Base-by-base conservation (phyloP, 208 protist species). In the Leishmania amazonensis region DNA sequence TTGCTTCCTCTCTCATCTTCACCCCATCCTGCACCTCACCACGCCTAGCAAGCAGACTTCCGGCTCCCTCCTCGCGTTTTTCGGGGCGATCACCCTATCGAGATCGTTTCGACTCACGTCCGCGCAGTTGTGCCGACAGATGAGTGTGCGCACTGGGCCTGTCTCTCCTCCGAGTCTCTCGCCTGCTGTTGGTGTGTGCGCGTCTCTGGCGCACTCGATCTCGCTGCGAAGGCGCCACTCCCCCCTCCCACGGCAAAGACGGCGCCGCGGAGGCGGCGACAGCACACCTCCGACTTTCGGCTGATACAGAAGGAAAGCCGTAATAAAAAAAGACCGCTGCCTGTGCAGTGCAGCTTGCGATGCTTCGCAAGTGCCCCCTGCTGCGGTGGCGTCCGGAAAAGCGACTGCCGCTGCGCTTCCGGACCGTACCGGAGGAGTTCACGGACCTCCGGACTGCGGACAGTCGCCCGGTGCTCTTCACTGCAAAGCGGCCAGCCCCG, bases 371-470 rank as follows among this genome's bases (percentile, higher is more conserved):
- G 11, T 83, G 76, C 42, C 28, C 80, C 0, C 13, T 51, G 76
- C 78, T 83, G 31, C 77, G 88, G 4, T 97, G 94, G 93, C 90
- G 92, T 19, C 79, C 85, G 21, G 91, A 96, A 64, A 89, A 89
- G 81, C 85, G 90, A 11, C 86, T 96, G 51, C 94, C 94, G 2
- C 90, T 79, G 17, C 94, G 94, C 28, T 96, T 95, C 71, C 92
- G 94, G 38, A 88, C 96, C 28, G 87, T 92, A 15, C 91, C 92
- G 1, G 93, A 97, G 24, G 93, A 97, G 60, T 97, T 97, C 80
- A 97, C 93, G 0, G 94, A 94, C 47, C 78, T 92, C 31, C 90
- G 92, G 38, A 90, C 86, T 21, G 87, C 89, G 1, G 90, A 94
- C 79, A 86, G 80, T 53, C 84, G 93, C 7, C 95, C 95, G 4